Base-by-base conservation (phyloP, 164 flowering plant species). In the Hamamelis virginiana region DNA sequence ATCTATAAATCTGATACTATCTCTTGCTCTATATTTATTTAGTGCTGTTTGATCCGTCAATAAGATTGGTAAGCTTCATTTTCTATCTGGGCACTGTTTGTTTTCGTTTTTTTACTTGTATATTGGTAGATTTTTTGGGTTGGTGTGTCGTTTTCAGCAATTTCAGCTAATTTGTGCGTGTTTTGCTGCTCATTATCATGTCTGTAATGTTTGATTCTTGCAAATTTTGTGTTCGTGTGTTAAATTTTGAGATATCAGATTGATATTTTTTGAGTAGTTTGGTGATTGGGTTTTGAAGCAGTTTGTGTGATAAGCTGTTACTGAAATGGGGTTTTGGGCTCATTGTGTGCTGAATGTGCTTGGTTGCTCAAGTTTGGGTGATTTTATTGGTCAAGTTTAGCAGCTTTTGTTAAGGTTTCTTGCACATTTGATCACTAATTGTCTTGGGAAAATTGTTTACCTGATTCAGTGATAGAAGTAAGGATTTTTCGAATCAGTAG, bases 61-160 rank as follows among this genome's bases (percentile, higher is more conserved):
- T 18, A 53, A 25, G 72, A 59, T 71, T 77, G 63, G 73, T 72
- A 64, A 64, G 78, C 75, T 73, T 48, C 25, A 63, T 25, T n/a
- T 48, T 66, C 56, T 25, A 4, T 68, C 55, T 73, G 64, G 66
- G 48, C 15, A 33, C 23, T 69, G 23, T 47, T 57, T 41, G 0
- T 74, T 70, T 51, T 44, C 16, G 19, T n/a, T 50, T 65, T 5
- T 60, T 52, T 1, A 45, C n/a, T 46, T 61, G 8, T 62, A 47
- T 50, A 13, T 48, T 59, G 22, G n/a, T 41, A 14, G 47, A 26
- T 51, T 21, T 59, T 64, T 55, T 43, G 9, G 6, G 1, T 59
- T 70, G 65, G 64, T 53, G 4, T 68, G 9, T 38, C 26, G 19
- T 68, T 58, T 15, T 25, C 50, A 21, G 23, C 23, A 44, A 50